Evolutionary conservation across 129 eudicot genomes (phyloP).

Genomic region (Flaveria brownii): DNA sequence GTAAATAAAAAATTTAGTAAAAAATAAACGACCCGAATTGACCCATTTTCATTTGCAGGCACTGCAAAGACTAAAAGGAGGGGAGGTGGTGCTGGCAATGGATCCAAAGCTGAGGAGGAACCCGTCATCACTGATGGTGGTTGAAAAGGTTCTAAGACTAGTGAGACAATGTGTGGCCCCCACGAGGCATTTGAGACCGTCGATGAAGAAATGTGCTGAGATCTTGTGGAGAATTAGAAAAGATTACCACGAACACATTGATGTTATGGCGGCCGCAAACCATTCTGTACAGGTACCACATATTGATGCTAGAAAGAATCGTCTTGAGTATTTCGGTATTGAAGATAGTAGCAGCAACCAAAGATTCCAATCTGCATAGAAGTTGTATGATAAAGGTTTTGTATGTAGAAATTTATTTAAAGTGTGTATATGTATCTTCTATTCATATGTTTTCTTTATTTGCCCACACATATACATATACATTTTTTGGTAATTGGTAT

Average conservation of each 20-base stretch:
- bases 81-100: constrained; percentile 69
- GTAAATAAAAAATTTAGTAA: constrained; percentile 7
- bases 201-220: constrained; percentile 75
- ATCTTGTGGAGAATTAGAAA: constrained; percentile 65
- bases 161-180: constrained; percentile 69
- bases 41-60: constrained; percentile 48
- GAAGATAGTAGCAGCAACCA: constrained; percentile 44
- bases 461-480: not conserved
- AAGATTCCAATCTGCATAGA: constrained; percentile 51
- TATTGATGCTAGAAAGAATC: constrained; percentile 41
- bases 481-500: not conserved
- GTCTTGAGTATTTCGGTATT: constrained; percentile 50
- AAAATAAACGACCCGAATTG: not conserved
- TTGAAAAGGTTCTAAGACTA: constrained; percentile 63
- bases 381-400: constrained; percentile 26
- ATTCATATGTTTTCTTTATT: not conserved
- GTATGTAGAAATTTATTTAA: constrained; percentile 32
- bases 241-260: constrained; percentile 46
- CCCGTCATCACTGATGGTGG: constrained; percentile 64
- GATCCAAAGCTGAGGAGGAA: constrained; percentile 71
- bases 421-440: constrained; percentile 27
- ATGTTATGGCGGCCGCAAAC: constrained; percentile 30
- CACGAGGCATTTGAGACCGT: constrained; percentile 59
- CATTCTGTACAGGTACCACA: constrained; percentile 50
- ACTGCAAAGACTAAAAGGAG: constrained; percentile 55